A percentile compares a stretch with the other conserved stretches of the same genome.
These are phyloP conservation scores for Penicillium sp. DNA, from an alignment of 2,329 filamentous ascomycete species.

Conservation along the genomic window DNA sequence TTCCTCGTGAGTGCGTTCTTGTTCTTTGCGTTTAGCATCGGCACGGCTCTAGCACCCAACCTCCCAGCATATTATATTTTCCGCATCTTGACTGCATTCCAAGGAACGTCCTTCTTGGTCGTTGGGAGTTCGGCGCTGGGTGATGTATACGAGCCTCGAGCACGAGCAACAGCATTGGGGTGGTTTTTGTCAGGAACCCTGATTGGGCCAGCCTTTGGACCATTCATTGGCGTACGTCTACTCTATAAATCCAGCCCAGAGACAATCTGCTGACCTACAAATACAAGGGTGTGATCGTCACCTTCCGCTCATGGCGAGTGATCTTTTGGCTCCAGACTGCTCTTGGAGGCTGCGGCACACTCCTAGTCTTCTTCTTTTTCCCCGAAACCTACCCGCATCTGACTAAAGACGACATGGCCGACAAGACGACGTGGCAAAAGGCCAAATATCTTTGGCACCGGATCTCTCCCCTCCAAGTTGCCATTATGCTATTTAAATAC, in stretches of 20 bases:
- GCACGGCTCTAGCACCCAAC: constrained; percentile 69
- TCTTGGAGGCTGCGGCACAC: constrained; percentile 58
- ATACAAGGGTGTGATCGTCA: constrained; percentile 74
- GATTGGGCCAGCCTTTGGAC: constrained; percentile 67
- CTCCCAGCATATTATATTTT: constrained; percentile 71
- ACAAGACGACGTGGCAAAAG: constrained; percentile 52
- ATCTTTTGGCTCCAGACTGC: constrained; percentile 77
- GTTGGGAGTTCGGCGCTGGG: constrained; percentile 69
- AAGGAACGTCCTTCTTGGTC: constrained; percentile 71
- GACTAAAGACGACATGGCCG: constrained; percentile 60
- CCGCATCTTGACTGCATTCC: constrained; percentile 69
- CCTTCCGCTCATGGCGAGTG: constrained; percentile 67
- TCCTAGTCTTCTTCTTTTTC: constrained; percentile 64
- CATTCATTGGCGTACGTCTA: constrained; percentile 35
- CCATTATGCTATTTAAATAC: constrained; percentile 64
- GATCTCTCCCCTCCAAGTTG: constrained; percentile 63
- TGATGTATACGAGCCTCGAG: constrained; percentile 63
- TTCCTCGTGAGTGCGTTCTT: constrained; percentile 60
- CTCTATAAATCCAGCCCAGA: background rate
- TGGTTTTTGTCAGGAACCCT: constrained; percentile 72
- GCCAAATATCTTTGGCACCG: constrained; percentile 57
- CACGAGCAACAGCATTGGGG: constrained; percentile 68
- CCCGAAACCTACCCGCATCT: constrained; percentile 70
- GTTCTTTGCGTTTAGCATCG: constrained; percentile 68
- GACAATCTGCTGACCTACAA: constrained; percentile 46